Conservation (phyloP, 176 grass and related monocot genomes). For the Rhynchospora pubera region DNA sequence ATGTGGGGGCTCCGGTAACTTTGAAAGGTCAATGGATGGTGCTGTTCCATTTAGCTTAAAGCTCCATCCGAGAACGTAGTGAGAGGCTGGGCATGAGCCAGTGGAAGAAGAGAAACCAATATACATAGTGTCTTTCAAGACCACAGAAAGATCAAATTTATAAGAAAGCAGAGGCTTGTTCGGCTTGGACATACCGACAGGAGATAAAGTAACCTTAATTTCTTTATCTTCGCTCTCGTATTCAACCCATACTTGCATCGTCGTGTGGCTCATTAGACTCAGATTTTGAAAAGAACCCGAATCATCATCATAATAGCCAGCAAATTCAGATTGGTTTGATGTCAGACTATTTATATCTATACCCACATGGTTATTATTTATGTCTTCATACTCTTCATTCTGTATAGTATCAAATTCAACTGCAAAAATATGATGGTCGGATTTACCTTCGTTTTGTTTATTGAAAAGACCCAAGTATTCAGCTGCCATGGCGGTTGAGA, state of each 20-base stretch:
- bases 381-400: slow-evolving; percentile 45
- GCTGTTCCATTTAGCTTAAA: slow-evolving; percentile 47
- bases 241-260: slow-evolving; percentile 77
- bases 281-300: slow-evolving; percentile 29
- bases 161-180: slow-evolving; percentile 40
- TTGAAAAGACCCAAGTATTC: slow-evolving; percentile 61
- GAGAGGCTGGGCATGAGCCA: slow-evolving; percentile 29
- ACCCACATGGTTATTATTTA: slow-evolving; percentile 55
- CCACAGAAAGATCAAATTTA: slow-evolving; percentile 23
- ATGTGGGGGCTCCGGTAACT: slow-evolving; percentile 39
- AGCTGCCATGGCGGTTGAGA: slow-evolving; percentile 19
- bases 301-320: slow-evolving; percentile 44
- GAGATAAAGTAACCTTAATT: slow-evolving; percentile 43
- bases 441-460: slow-evolving; percentile 26
- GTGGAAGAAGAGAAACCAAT: slow-evolving; percentile 66
- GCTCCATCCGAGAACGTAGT: slow-evolving; percentile 75
- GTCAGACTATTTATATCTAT: slow-evolving; percentile 55
- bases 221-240: slow-evolving; percentile 30
- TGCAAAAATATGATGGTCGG: slow-evolving; percentile 45
- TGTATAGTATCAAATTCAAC: slow-evolving; percentile 63
- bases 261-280: slow-evolving; percentile 34
- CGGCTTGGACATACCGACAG: slow-evolving; percentile 36
- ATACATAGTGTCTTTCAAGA: slow-evolving; percentile 40
- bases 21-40: slow-evolving; percentile 31
- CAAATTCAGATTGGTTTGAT: background rate